phyloP scores from a whole-genome alignment of 2,329 filamentous ascomycete species.

The Alternaria longipes region DNA sequence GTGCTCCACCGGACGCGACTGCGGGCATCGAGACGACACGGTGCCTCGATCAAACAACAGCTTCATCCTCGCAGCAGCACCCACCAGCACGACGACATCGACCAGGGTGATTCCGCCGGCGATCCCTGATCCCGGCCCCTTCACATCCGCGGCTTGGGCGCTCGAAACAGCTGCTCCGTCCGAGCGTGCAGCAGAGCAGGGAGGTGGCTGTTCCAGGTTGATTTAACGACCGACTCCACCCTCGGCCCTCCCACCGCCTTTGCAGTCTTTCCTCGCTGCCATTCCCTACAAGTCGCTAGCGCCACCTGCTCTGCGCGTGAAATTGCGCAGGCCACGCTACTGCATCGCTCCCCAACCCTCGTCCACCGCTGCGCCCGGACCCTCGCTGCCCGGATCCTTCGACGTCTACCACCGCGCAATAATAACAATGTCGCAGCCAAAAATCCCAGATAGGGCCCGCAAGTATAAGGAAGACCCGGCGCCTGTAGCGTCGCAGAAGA shows the following conservation, averaged over 20 bases:
- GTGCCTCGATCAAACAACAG: not conserved
- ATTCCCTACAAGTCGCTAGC: conserved; percentile 21
- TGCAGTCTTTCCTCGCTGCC: conserved; percentile 21
- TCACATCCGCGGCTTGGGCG: conserved; percentile 39
- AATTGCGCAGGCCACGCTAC: conserved; percentile 53
- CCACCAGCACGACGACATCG: conserved; percentile 1
- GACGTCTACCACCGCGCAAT: conserved; percentile 46
- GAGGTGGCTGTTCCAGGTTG: conserved; percentile 51
- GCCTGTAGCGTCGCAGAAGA: conserved; percentile 54
- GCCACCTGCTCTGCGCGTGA: conserved; percentile 34
- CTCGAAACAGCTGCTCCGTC: conserved; percentile 38
- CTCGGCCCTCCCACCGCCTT: conserved; percentile 33
- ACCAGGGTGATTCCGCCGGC: conserved; percentile 21
- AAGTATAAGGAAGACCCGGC: conserved; percentile 57
- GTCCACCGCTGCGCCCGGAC: conserved; percentile 42
- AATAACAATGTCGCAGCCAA: conserved; percentile 55
- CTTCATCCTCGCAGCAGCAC: not conserved
- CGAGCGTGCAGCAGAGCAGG: conserved; percentile 43
- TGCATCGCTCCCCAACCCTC: conserved; percentile 43
- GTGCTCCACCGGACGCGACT: conserved; percentile 28
- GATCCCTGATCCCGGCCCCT: conserved; percentile 41
- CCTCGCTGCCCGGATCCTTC: conserved; percentile 45
- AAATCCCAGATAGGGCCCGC: conserved; percentile 52
- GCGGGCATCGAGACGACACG: not conserved
- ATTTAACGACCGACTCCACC: conserved; percentile 49